Evolutionary conservation across 2,329 filamentous ascomycete genomes (phyloP).

Genomic region (Niveomyces coronatus): DNA sequence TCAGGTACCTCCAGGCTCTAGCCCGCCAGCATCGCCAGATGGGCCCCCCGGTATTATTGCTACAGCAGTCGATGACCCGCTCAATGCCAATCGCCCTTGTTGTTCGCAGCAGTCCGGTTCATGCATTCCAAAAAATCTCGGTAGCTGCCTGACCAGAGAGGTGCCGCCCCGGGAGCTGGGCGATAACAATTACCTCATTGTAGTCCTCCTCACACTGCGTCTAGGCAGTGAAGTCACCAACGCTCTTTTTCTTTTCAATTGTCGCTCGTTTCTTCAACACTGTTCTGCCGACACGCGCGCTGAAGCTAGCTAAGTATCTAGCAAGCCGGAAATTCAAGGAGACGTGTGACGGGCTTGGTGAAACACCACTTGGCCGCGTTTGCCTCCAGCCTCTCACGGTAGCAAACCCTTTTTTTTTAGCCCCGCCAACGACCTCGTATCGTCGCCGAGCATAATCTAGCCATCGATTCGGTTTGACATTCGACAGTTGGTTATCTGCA

Average conservation of each 20-base stretch:
- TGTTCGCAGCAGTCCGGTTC: slow-evolving; percentile 3
- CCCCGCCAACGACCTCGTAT: background rate
- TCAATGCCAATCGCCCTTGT: slow-evolving; percentile 7
- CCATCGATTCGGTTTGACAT: background rate
- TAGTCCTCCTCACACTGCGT: no score
- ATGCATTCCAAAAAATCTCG: slow-evolving; percentile 5
- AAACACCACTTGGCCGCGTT: slow-evolving; percentile 7
- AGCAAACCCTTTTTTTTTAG: background rate
- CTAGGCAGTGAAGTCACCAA: no score
- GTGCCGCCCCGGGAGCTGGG: background rate
- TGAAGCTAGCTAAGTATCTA: background rate
- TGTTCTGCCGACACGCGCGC: background rate
- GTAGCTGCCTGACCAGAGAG: slow-evolving; percentile 2
- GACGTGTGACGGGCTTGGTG: slow-evolving; percentile 5
- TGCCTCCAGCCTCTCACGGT: background rate
- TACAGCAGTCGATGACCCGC: background rate
- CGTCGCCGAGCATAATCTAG: background rate
- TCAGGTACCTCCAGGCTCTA: background rate
- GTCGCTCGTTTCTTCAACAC: background rate
- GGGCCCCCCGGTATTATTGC: background rate
- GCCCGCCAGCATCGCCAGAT: slow-evolving; percentile 1
- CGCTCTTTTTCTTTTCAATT: no score
- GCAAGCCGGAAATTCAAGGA: slow-evolving; percentile 6
- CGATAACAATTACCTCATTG: slow-evolving; percentile 1
- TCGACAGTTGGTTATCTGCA: background rate